These are phyloP conservation scores for Dioszegia aurantiaca DNA, from an alignment of 768 basidiomycete genomes.

Conservation along the genomic window DNA sequence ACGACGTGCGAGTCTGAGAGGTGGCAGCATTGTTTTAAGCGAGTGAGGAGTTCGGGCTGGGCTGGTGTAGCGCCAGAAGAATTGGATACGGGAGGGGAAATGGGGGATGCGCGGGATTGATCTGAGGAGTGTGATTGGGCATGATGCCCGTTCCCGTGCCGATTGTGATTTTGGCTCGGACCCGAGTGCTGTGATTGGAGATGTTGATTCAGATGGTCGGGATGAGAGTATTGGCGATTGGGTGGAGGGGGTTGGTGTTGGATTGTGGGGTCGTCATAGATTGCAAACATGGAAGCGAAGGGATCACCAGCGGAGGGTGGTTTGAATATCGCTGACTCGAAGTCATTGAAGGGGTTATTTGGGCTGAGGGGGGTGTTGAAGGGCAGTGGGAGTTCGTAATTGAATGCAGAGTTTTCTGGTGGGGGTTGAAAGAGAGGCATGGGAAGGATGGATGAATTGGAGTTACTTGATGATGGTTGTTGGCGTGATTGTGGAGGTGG, in stretches of 20 bases:
- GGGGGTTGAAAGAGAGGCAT: constrained; percentile 8
- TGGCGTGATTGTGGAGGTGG: background rate
- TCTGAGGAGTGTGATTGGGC: constrained; percentile 7
- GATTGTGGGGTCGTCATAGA: constrained; percentile 23
- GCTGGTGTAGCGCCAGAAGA: constrained; percentile 8
- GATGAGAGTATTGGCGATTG: background rate
- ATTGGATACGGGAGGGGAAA: constrained; percentile 14
- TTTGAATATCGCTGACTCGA: constrained; percentile 19
- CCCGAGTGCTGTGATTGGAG: background rate
- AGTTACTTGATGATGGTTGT: background rate
- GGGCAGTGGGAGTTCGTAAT: constrained; percentile 34
- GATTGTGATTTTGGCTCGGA: background rate
- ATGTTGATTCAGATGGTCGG: background rate
- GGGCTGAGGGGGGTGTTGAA: constrained; percentile 26
- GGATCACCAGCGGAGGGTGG: constrained; percentile 15
- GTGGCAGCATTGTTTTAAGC: constrained; percentile 49
- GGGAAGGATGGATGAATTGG: background rate
- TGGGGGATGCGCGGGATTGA: constrained; percentile 10
- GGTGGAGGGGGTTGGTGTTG: constrained; percentile 2
- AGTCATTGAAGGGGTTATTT: constrained; percentile 10
- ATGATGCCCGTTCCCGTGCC: background rate
- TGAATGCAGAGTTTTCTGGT: constrained; percentile 22
- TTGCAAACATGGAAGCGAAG: constrained; percentile 26
- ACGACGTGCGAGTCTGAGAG: constrained; percentile 48
- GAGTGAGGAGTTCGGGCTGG: constrained; percentile 47